These are phyloP conservation scores for Pluteus cervinus DNA, from an alignment of 768 basidiomycete species.

Conservation along the genomic window DNA sequence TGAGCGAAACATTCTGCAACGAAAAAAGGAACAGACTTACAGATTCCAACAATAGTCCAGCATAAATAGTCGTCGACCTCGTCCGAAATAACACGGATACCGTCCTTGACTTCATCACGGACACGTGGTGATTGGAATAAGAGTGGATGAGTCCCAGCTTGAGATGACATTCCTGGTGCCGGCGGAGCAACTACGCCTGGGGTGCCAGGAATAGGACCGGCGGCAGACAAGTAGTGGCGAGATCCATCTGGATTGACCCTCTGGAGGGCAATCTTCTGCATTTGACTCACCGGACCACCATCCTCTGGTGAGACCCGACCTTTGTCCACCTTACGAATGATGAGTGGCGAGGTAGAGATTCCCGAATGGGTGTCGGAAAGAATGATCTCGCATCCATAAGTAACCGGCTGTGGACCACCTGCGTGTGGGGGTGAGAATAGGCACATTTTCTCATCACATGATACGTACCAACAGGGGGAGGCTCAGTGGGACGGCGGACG, in stretches of 20 bases:
- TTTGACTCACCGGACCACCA: constrained; percentile 89
- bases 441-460: constrained; percentile 42
- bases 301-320: constrained; percentile 82
- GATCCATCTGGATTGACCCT: constrained; percentile 77
- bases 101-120: constrained; percentile 79
- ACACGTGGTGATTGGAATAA: constrained; percentile 76
- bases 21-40: constrained; percentile 39
- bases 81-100: constrained; percentile 67
- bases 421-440: constrained; percentile 31
- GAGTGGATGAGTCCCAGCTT: constrained; percentile 75
- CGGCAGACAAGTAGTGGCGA: constrained; percentile 84
- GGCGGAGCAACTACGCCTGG: constrained; percentile 62
- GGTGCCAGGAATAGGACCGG: constrained; percentile 78
- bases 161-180: constrained; percentile 69
- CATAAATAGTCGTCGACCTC: constrained; percentile 94
- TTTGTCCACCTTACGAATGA: constrained; percentile 92
- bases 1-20: neutral
- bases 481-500: constrained; percentile 65
- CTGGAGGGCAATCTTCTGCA: constrained; percentile 94
- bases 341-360: constrained; percentile 76
- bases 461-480: constrained; percentile 59
- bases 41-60: constrained; percentile 95
- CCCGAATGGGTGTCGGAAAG: constrained; percentile 83
- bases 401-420: constrained; percentile 78
- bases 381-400: constrained; percentile 86